Evolutionary conservation across 192 early-diverging fungal genomes (phyloP), one percentile per base, ranked within the genome.

Genomic region (Mortierella antarctica): DNA sequence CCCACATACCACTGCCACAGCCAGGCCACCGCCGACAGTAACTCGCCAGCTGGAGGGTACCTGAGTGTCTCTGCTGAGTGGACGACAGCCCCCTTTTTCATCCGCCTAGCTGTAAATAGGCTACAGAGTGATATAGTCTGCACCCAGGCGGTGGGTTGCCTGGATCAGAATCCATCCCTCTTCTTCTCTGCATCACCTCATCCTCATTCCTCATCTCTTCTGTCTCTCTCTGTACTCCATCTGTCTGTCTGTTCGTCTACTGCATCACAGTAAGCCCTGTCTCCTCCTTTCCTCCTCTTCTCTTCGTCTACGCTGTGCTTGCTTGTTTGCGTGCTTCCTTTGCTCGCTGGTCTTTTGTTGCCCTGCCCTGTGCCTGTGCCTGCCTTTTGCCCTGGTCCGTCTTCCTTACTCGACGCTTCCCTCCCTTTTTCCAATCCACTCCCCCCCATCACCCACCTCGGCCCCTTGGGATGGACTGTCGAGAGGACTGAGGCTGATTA

Each of bases 181-280:
- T 18, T 5, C 10, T 15, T 42, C 59, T 46, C 46, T 61, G 12
- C 40, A 45, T 39, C 45, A 44, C 21, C 56, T 40, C 47, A 18
- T 49, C 42, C 39, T 55, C 17, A 7, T 55, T 58, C 48, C 48
- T 59, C 47, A 31, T 71, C 13, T 72, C 21, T 44, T 48, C 31
- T 67, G 13, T 68, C 46, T 53, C 45, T 60, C 20, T 47, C 1
- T 53, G 11, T 13, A 1, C 1, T n/a, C 14, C 53, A 15, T 13
- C n/a, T 21, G 11, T 42, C 31, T 11, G 31, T 7, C 21, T 11
- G 2, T 45, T 1, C 17, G 20, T 65, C 31, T 59, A 17, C 20
- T 47, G n/a, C 64, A 45, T 66, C 23, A 21, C 9, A 15, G 39
- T 21, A 17, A 21, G 5, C 2, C 12, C 4, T 12, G 14, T 0